A percentile compares a stretch with the other conserved stretches of the same genome.
phyloP scores from a whole-genome alignment of 2,329 filamentous ascomycete species.

The Exophiala phaeomuriformis region DNA sequence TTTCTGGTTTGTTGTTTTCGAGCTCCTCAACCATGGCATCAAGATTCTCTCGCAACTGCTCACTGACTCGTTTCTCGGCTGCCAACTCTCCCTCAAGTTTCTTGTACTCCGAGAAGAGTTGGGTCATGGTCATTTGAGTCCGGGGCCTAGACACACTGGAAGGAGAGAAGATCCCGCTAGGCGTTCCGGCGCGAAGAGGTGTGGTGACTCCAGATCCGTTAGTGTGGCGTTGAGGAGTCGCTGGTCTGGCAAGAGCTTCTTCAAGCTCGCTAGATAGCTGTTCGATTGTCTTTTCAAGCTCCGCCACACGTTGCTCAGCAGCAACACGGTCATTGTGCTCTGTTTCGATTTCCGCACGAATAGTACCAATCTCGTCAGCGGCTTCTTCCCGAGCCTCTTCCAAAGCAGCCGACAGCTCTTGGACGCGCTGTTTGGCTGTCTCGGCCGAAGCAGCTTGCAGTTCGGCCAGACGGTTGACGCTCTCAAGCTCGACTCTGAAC shows the following conservation, averaged over 20 bases:
- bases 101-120: slow-evolving; percentile 57
- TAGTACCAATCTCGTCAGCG: slow-evolving; percentile 50
- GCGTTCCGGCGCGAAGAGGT: slow-evolving; percentile 45
- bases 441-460: slow-evolving; percentile 54
- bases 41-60: slow-evolving; percentile 66
- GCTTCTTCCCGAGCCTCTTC: slow-evolving; percentile 57
- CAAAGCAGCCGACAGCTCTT: slow-evolving; percentile 50
- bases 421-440: slow-evolving; percentile 52
- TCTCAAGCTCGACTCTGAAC: slow-evolving; percentile 79
- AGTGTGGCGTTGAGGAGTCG: slow-evolving; percentile 47
- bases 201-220: slow-evolving; percentile 46
- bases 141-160: slow-evolving; percentile 43
- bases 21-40: slow-evolving; percentile 80
- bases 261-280: slow-evolving; percentile 51
- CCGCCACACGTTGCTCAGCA: slow-evolving; percentile 55
- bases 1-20: slow-evolving; percentile 78
- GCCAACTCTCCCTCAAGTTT: slow-evolving; percentile 62
- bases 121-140: slow-evolving; percentile 56
- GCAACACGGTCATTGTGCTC: slow-evolving; percentile 55
- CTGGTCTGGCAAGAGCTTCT: slow-evolving; percentile 39
- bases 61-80: slow-evolving; percentile 64
- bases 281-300: slow-evolving; percentile 58
- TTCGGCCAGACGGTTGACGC: slow-evolving; percentile 70
- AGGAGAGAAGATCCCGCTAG: slow-evolving; percentile 46
- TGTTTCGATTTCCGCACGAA: slow-evolving; percentile 48